Evolutionary conservation across 371 early-diverging fungal genomes (phyloP).

Genomic region (Mortierella polycephala): DNA sequence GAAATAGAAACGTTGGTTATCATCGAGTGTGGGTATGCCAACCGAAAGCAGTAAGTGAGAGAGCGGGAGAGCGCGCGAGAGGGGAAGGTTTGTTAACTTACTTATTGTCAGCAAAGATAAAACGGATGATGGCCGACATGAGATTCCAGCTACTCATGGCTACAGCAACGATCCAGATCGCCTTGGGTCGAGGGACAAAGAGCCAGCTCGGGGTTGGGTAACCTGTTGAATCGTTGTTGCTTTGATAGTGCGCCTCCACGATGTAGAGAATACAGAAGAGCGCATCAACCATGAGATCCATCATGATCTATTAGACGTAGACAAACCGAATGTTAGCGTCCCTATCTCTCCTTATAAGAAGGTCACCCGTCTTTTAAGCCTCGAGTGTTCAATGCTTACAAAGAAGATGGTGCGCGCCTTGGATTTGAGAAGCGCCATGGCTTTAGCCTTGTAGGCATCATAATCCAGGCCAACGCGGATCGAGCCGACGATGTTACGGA

Average conservation of each 20-base stretch:
- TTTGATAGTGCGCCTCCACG: conserved; percentile 70
- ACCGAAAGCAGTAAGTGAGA: conserved; percentile 28
- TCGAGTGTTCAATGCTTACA: conserved; percentile 11
- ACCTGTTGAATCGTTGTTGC: conserved; percentile 34
- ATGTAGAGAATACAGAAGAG: conserved; percentile 74
- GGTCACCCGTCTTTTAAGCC: too few species aligned
- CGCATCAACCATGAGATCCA: conserved; percentile 68
- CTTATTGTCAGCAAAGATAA: conserved; percentile 57
- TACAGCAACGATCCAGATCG: conserved; percentile 60
- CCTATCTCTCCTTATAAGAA: neutral
- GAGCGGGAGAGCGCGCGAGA: neutral
- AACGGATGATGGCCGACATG: conserved; percentile 46
- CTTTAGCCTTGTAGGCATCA: conserved; percentile 29
- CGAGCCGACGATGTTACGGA: conserved; percentile 37
- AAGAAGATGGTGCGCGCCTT: conserved; percentile 47
- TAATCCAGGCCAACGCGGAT: conserved; percentile 42
- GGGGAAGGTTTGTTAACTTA: conserved; percentile 23
- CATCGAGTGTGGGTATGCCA: conserved; percentile 1
- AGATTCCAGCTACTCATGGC: conserved; percentile 40
- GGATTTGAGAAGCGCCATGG: conserved; percentile 42
- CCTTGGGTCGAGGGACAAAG: conserved; percentile 65
- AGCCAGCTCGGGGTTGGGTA: conserved; percentile 65
- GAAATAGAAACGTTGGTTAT: conserved; percentile 28
- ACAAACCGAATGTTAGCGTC: neutral
- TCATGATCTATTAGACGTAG: conserved; percentile 58